Percentiles rank a stretch among this genome's conserved stretches.
phyloP scores from a whole-genome alignment of 1,284 basidiomycete genomes.

The Porodaedalea pini region DNA sequence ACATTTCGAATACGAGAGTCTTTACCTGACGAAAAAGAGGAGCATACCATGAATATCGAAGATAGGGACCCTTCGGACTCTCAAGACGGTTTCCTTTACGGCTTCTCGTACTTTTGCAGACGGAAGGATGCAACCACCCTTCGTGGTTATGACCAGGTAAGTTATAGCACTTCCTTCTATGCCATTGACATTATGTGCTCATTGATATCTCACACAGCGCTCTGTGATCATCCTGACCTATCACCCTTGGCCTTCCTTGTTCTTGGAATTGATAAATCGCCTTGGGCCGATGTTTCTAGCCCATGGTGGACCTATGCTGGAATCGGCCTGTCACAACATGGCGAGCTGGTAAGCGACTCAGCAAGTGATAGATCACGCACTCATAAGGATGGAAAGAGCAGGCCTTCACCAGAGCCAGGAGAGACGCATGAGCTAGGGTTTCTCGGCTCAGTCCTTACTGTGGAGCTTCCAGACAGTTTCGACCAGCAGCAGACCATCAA shows the following conservation, averaged over 20 bases:
- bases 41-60: slow-evolving; percentile 6
- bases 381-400: slow-evolving; percentile 44
- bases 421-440: slow-evolving; percentile 72
- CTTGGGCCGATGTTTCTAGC: slow-evolving; percentile 76
- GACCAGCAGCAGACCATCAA: slow-evolving; percentile 72
- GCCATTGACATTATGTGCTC: slow-evolving; percentile 10
- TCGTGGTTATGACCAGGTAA: slow-evolving; percentile 85
- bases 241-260: slow-evolving; percentile 81
- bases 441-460: slow-evolving; percentile 69
- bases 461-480: slow-evolving; percentile 64
- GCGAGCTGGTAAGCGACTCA: slow-evolving; percentile 67
- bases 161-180: slow-evolving; percentile 21
- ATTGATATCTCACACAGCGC: slow-evolving; percentile 44
- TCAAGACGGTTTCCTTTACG: slow-evolving; percentile 74
- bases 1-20: slow-evolving; percentile 66
- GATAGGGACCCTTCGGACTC: slow-evolving; percentile 31
- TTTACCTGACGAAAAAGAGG: slow-evolving; percentile 27
- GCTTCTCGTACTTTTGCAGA: slow-evolving; percentile 81
- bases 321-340: slow-evolving; percentile 83
- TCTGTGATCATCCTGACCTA: slow-evolving; percentile 85
- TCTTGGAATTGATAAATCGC: slow-evolving; percentile 62
- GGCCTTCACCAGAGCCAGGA: slow-evolving; percentile 66
- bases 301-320: slow-evolving; percentile 77
- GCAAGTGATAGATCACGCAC: slow-evolving; percentile 14
- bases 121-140: slow-evolving; percentile 64